Base-by-base conservation (phyloP, 371 early-diverging fungal genomes). In the Smittium mucronatum region DNA sequence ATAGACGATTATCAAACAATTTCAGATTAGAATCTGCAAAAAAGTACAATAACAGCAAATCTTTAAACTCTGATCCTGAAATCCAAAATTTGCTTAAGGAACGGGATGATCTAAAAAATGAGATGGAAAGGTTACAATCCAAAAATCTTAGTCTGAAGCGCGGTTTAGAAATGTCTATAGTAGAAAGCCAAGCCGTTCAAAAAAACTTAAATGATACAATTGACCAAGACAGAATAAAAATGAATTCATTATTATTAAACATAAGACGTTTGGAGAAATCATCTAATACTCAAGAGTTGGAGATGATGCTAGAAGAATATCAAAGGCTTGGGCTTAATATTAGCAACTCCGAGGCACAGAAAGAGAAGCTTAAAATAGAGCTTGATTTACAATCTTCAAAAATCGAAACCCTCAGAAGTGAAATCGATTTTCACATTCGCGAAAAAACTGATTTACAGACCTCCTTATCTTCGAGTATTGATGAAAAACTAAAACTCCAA, bases 141-240 rank as follows among this genome's bases (percentile, higher is more conserved):
- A 36, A 65, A 36, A 34, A 33, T 65, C 5, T 31, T n/a, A 31
- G 30, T 15, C n/a, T 34, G 30, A 26, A 65, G n/a, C 1, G n/a
- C 5, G 65, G 34, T 15, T n/a, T 34, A 11, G 65, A 65, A 25
- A 32, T 65, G 1, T 32, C n/a, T 34, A 65, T n/a, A 15, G 15
- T 34, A n/a, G 65, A 65, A 34, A 65, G 34, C 65, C 32, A 36
- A 34, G 32, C 32, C n/a, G 34, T n/a, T n/a, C 65, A 65, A 36
- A n/a, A 65, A 34, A 33, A n/a, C 2, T 65, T 65, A 36, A 65
- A 32, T 31, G 36, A 33, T 15, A n/a, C n/a, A 5, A 65, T 65
- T 11, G 34, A 65, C 5, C 32, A 65, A n/a, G 65, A 65, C 34
- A 65, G 34, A 34, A 5, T n/a, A 11, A 26, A 65, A 34, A 65